Base-by-base conservation (phyloP, 306 rosid species). In the Alnus glutinosa region DNA sequence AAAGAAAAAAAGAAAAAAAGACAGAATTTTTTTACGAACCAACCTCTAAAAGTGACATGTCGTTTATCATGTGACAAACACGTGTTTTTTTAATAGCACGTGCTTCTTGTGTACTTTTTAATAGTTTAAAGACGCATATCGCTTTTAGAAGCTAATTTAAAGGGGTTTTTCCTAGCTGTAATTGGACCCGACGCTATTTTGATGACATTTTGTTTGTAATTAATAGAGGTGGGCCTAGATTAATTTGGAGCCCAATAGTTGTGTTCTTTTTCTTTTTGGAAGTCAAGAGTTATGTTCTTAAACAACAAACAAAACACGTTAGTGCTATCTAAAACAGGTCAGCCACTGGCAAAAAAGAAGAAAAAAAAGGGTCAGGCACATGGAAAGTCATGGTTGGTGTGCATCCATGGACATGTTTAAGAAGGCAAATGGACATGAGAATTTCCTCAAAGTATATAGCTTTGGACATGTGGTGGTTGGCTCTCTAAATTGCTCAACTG, bases 401-500 rank as follows among this genome's bases (percentile, higher is more conserved):
- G 54, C 48, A 62, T 49, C 63, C 71, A 73, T 23, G 28, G 28
- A 23, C 28, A 23, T 23, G 28, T 23, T 23, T 23, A 23, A 23
- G 28, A 23, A 23, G 28, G 28, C 28, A 23, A 23, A 0, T 23
- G 28, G 28, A 23, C 28, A 23, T 23, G 28, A 23, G 28, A 23
- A 23, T 23, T 23, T 23, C 28, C 28, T 23, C 28, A 23, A 23
- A 23, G 28, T 23, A 23, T 23, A 23, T 54, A 58, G 9, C 37
- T 34, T 34, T 11, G 49, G 15, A 28, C 23, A 57, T 42, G 57
- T 34, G 57, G 79, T 80, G 54, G 80, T 75, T 75, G 64, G 49
- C 72, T 47, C 6, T 68, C 80, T 58, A 15, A 57, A 75, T 75
- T 75, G 28, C 70, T 81, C 76, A 48, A 58, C 84, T 23, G 71